These are phyloP conservation scores for Alternaria tenuissima DNA, from an alignment of 2,329 filamentous ascomycete species.

Conservation along the genomic window DNA sequence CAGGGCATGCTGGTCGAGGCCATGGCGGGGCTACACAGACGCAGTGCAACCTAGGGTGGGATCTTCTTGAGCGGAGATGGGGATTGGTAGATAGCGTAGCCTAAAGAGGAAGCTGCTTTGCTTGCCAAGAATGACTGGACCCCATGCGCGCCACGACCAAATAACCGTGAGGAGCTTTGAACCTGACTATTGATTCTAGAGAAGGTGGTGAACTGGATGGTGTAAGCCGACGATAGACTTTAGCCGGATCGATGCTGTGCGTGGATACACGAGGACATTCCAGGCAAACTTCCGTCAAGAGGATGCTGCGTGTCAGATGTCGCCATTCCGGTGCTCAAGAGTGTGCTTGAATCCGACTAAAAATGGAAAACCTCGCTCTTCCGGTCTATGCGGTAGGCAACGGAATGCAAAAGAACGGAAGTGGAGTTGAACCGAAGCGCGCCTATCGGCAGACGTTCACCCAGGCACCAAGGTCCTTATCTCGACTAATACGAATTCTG, in stretches of 20 bases:
- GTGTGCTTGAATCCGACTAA: not conserved
- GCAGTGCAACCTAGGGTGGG: conserved; percentile 6
- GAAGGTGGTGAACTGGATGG: conserved; percentile 4
- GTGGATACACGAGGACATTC: not conserved
- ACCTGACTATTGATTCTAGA: not conserved
- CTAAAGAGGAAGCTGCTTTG: conserved; percentile 28
- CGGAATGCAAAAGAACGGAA: not conserved
- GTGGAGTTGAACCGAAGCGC: not conserved
- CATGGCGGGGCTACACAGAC: conserved; percentile 12
- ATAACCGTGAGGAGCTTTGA: conserved; percentile 6
- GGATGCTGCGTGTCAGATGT: not conserved
- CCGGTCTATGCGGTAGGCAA: not conserved
- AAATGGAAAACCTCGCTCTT: not conserved
- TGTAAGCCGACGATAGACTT: conserved; percentile 12
- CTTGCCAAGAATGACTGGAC: conserved; percentile 26
- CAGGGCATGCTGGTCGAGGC: conserved; percentile 9
- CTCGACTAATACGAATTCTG: not conserved
- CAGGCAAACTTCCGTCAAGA: conserved; percentile 6
- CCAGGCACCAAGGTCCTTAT: conserved; percentile 11
- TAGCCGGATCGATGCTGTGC: not conserved
- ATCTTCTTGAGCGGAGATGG: conserved; percentile 4
- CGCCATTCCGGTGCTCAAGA: not conserved
- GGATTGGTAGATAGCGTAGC: conserved; percentile 22
- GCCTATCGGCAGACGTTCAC: not conserved
- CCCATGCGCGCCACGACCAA: conserved; percentile 16